A percentile compares a stretch with the other conserved stretches of the same genome.
These are phyloP conservation scores for Microcos paniculata DNA, from an alignment of 345 rosid genomes.

Conservation along the genomic window DNA sequence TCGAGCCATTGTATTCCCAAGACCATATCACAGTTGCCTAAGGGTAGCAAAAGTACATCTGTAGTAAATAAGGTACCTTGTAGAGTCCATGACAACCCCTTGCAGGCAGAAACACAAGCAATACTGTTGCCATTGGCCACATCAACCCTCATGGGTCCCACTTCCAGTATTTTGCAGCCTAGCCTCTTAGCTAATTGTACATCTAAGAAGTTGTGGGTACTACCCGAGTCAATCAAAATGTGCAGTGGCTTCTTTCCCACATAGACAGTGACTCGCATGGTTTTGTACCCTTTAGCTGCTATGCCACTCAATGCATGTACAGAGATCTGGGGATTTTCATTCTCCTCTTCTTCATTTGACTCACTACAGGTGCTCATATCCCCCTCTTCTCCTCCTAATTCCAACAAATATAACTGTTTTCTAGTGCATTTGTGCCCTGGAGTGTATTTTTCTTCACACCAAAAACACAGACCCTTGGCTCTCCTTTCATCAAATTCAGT, in stretches of 20 bases:
- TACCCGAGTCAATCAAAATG: background rate
- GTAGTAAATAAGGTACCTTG: accelerated
- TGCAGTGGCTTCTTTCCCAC: background rate
- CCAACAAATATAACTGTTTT: accelerated
- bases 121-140: background rate
- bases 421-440: background rate
- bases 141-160: background rate
- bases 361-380: background rate
- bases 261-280: background rate
- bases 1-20: background rate
- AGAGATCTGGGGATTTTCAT: background rate
- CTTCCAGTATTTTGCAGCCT: background rate
- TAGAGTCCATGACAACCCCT: background rate
- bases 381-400: too few relatives aligned
- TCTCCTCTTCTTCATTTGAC: background rate
- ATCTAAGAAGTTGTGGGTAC: background rate
- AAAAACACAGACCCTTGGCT: background rate
- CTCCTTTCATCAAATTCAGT: background rate
- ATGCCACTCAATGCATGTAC: background rate
- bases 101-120: background rate
- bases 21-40: background rate
- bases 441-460: background rate
- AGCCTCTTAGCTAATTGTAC: background rate
- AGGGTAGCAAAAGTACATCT: background rate
- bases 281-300: background rate